Evolutionary conservation across 805 yeast genomes (phyloP).

Genomic region (Metschnikowia lunata): DNA sequence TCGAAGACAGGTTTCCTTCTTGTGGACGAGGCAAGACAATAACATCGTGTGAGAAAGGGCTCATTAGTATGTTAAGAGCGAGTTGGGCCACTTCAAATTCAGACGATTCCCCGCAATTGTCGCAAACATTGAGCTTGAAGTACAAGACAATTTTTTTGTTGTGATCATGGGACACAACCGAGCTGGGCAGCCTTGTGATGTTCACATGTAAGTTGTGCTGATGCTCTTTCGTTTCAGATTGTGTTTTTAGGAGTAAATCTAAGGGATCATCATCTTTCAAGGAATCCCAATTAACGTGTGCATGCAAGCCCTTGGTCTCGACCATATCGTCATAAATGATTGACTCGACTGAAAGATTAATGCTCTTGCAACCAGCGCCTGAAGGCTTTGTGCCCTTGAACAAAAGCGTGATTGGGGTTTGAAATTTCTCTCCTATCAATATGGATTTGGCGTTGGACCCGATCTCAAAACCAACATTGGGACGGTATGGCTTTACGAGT

Average conservation of each 20-base stretch:
- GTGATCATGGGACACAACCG: constrained; percentile 5
- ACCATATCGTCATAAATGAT: constrained; percentile 13
- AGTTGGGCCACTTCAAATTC: constrained; percentile 23
- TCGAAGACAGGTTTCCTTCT: constrained; percentile 21
- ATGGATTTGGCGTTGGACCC: constrained; percentile 12
- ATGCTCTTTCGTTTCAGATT: constrained; percentile 4
- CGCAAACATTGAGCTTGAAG: constrained; percentile 23
- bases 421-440: constrained; percentile 30
- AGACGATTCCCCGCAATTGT: constrained; percentile 16
- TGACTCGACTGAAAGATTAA: constrained; percentile 21
- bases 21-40: constrained; percentile 26
- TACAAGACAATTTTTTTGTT: constrained; percentile 17
- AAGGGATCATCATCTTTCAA: constrained; percentile 40
- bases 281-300: constrained; percentile 30
- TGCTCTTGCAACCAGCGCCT: constrained; percentile 17
- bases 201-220: constrained; percentile 19
- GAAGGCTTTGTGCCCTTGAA: constrained; percentile 15
- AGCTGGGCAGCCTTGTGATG: constrained; percentile 22
- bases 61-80: constrained; percentile 22
- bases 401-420: constrained; percentile 19
- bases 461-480: constrained; percentile 19
- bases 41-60: constrained; percentile 22
- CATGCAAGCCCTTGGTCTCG: constrained; percentile 16
- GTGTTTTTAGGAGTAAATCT: constrained; percentile 17
- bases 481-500: constrained; percentile 20